Conservation (phyloP, 208 protist genomes). For the Blastocrithidia nonstop region DNA sequence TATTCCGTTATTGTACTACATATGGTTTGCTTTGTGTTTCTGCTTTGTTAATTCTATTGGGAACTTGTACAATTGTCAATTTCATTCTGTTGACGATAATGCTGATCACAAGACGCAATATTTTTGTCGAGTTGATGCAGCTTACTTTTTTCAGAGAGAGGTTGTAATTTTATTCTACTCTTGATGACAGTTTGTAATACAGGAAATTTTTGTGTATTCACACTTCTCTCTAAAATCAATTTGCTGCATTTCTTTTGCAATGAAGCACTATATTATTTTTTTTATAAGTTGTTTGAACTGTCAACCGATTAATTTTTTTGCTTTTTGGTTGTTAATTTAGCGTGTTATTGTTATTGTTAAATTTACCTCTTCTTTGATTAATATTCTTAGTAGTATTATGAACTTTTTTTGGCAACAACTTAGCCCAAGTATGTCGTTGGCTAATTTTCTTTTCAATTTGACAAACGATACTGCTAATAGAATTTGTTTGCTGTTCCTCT, state of each 20-base stretch:
- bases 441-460: too few species aligned
- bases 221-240: constrained; percentile 7
- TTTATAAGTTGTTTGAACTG: background rate
- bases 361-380: background rate
- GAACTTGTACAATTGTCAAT: too few species aligned
- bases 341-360: background rate
- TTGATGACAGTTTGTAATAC: constrained; percentile 6
- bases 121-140: too few species aligned
- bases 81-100: too few species aligned
- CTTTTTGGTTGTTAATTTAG: background rate
- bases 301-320: background rate
- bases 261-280: too few species aligned
- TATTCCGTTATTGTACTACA: too few species aligned
- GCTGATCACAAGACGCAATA: too few species aligned
- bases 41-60: too few species aligned
- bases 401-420: background rate
- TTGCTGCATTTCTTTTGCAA: too few species aligned
- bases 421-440: too few species aligned
- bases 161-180: background rate
- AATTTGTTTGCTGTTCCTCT: constrained; percentile 27
- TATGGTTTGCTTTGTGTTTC: too few species aligned
- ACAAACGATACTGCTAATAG: constrained; percentile 14
- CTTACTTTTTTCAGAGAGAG: too few species aligned
- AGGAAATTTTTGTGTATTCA: constrained; percentile 7
- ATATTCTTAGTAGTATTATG: background rate